Base-by-base conservation (phyloP, 345 rosid genomes). In the Rhodomyrtus tomentosa region DNA sequence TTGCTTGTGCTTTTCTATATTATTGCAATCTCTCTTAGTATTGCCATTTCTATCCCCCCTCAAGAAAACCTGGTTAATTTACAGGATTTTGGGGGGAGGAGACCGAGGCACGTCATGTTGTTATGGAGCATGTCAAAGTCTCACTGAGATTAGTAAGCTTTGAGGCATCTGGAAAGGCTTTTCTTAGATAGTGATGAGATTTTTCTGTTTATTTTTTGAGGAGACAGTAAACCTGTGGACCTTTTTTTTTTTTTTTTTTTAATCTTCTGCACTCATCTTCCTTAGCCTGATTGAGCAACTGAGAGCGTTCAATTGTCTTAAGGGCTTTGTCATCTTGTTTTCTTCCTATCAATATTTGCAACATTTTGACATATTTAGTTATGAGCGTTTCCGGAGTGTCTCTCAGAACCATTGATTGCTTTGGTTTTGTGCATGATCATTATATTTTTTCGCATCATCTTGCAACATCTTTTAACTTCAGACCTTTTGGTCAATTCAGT, bases 31-130 rank as follows among this genome's bases (percentile, higher is more conserved):
- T 36, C 45, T 68, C 24, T 36, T 32, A 9, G 40, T 36, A 68
- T 18, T 68, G 25, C 79, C 79, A 68, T 68, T 68, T 68, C 13
- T 68, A 68, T 68, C 14, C 24, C n/a, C n/a, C 79, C 45, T 68
- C 79, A 68, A 68, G 40, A 25, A 68, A 68, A 14, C 25, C 40
- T 52, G 83, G 15, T 81, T 27, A 40, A 81, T 50, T 80, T 82
- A 85, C 93, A 95, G 96, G 96, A 93, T 82, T 93, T 85, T 6
- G 95, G 95, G n/a, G n/a, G 1, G 95, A 93, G 89, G 93, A 93
- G 82, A 90, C 89, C 1, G 92, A 89, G 82, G 95, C 91, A 7
- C 92, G 91, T 56, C 89, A 90, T 74, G 87, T 93, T 25, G 91
- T 93, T 49, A 92, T 90, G 53, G 90, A 90, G 84, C 89, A 90